Base-by-base conservation (phyloP, 176 grass and related monocot genomes). In the Oryza glaberrima region DNA sequence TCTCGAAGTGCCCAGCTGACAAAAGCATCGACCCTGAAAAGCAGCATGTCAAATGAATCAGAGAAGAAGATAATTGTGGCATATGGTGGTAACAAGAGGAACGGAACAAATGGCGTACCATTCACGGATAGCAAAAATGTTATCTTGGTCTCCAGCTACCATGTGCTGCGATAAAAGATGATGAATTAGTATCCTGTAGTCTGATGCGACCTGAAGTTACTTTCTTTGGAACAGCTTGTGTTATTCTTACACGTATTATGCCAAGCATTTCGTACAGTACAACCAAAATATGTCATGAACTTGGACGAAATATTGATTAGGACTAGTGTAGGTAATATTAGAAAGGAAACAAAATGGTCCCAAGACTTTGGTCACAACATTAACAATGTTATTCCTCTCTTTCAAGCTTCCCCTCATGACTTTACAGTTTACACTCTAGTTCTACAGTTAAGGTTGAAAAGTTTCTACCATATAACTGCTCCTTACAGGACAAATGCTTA, bases 61-160 rank as follows among this genome's bases (percentile, higher is more conserved):
- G 20, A 83, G 30, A 67, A 65, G 1, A n/a, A 9, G 7, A 49
- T 22, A 41, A 16, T 11, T 40, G 76, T 43, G 5, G 23, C 14
- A 70, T 17, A 49, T 26, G 6, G 20, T 26, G 6, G 20, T 36
- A 44, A 70, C 15, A 12, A 22, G 34, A 70, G 36, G 26, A 78
- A 63, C 30, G 38, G 14, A 79, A 69, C 34, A 86, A 58, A 70
- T 40, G 34, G 20, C n/a, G 8, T 90, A 86, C 83, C 83, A 23
- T 41, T 77, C 75, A 72, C 72, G 15, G 38, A 74, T 47, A 56
- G 36, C 61, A 11, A 73, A 73, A 78, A 74, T 72, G 71, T 88
- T 83, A 98, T 88, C 91, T 90, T 49, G 93, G 96, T 82, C 96
- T 98, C 96, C 93, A 98, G 81, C 88, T 84, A 85, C 86, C 67